Evolutionary conservation across 441 rosid genomes (phyloP), one percentile per base, ranked within the genome.

Genomic region (Brassica hybrid): DNA sequence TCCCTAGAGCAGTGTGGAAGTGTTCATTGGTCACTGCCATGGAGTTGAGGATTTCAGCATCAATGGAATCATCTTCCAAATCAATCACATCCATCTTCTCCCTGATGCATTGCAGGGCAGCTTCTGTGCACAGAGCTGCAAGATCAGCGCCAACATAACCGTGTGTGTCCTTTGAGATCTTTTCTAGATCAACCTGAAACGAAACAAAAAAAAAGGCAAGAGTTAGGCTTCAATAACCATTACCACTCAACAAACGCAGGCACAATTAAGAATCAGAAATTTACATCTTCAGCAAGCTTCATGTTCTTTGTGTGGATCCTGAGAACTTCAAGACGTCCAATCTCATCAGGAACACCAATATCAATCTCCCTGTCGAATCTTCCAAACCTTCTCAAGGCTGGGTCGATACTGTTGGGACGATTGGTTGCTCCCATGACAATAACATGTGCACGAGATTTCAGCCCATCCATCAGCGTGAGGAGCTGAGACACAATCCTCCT

Each of bases 81-180:
- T 86, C 88, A 82, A 85, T 85, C 9, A 86, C 86, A 82, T 84
- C 88, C 91, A 85, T 87, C 66, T 87, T 87, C 79, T 87, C 89
- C 65, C 90, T 75, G 70, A 85, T 85, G 74, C 90, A 87, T 77
- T 84, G 88, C 69, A 85, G 84, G 61, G 91, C 89, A 76, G 87
- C 84, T 66, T 85, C 90, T 7, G 90, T 87, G 79, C 87, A 87
- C 56, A 87, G 83, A 73, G 88, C 88, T 52, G 90, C 90, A 75
- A 87, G 87, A 74, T 87, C 90, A 3, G 90, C 80, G 57, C 90
- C 90, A 0, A 87, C 90, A 61, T 85, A 85, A 67, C 90, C 90
- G 0, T 87, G 90, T 18, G 90, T 85, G 78, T 85, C 87, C 78
- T 81, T 85, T 48, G 86, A 85, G 72, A 79, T 83, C 77, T 83